phyloP scores from a whole-genome alignment of 345 rosid genomes.

The Luvunga scandens region DNA sequence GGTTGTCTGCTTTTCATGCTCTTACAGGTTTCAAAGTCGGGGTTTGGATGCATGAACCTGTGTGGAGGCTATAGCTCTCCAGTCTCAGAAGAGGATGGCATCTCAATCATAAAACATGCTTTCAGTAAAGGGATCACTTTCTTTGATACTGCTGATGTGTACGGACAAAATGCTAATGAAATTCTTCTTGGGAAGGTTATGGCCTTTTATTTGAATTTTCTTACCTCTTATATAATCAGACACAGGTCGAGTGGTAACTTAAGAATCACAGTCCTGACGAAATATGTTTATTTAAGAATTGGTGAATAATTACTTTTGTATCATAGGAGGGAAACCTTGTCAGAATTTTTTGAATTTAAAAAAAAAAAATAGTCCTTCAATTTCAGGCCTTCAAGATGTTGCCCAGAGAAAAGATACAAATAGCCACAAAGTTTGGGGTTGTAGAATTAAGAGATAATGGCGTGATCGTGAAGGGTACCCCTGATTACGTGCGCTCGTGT shows the following conservation, averaged over 20 bases:
- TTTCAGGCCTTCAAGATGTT: conserved; percentile 56
- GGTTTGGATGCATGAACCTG: conserved; percentile 51
- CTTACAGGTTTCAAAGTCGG: conserved; percentile 41
- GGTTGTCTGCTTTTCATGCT: not conserved
- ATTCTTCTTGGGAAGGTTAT: conserved; percentile 40
- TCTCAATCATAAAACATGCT: conserved; percentile 37
- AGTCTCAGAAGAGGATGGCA: conserved; percentile 38
- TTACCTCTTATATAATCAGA: no score
- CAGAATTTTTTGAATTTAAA: not conserved
- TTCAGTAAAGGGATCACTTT: conserved; percentile 51
- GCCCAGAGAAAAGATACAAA: conserved; percentile 54
- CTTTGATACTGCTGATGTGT: conserved; percentile 51
- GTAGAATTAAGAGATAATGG: conserved; percentile 4
- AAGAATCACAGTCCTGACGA: not conserved
- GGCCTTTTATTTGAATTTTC: no score
- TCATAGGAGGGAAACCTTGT: not conserved
- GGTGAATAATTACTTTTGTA: not conserved
- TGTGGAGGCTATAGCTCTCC: conserved; percentile 41
- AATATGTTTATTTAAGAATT: not conserved
- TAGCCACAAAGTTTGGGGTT: conserved; percentile 57
- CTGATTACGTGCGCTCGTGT: conserved; percentile 47
- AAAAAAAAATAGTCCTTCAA: not conserved
- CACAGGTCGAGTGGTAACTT: no score
- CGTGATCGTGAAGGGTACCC: conserved; percentile 34
- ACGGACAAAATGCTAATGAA: conserved; percentile 23